These are phyloP conservation scores for Clarireedia monteithiana DNA, from an alignment of 2,329 filamentous ascomycete genomes.

Conservation along the genomic window DNA sequence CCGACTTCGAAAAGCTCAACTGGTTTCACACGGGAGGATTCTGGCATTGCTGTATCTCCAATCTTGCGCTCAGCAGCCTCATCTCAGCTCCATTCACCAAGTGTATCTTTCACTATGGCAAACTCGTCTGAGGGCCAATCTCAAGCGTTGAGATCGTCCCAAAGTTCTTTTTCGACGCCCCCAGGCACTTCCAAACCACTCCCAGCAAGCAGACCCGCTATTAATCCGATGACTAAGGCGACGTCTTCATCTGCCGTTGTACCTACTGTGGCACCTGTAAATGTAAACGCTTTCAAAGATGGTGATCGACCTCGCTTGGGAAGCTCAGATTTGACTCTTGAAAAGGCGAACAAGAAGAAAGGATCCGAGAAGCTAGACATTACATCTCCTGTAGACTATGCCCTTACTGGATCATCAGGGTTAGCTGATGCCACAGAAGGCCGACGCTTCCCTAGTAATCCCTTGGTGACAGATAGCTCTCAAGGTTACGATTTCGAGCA, in stretches of 20 bases:
- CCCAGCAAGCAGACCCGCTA: conserved; percentile 21
- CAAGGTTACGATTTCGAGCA: conserved; percentile 17
- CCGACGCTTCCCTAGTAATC: conserved; percentile 8
- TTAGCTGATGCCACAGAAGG: conserved; percentile 15
- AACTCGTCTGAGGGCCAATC: conserved; percentile 25
- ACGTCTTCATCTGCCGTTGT: conserved; percentile 24
- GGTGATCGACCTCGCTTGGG: conserved; percentile 37
- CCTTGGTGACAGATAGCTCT: conserved; percentile 16
- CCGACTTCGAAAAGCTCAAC: conserved; percentile 36
- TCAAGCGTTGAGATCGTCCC: conserved; percentile 28
- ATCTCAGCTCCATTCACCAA: conserved; percentile 28
- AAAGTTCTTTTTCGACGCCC: conserved; percentile 23
- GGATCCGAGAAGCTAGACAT: neutral
- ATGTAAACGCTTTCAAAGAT: conserved; percentile 41
- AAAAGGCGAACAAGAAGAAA: conserved; percentile 5
- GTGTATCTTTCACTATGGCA: conserved; percentile 22
- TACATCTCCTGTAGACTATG: conserved; percentile 6
- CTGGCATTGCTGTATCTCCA: conserved; percentile 31
- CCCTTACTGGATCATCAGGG: conserved; percentile 12
- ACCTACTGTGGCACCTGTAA: conserved; percentile 42
- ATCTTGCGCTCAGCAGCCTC: conserved; percentile 24
- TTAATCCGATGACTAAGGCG: conserved; percentile 27
- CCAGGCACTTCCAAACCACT: conserved; percentile 21
- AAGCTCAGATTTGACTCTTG: conserved; percentile 1
- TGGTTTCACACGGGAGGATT: conserved; percentile 34